Conservation (phyloP, 2,329 filamentous ascomycete species). For the Penicillium frequentans region DNA sequence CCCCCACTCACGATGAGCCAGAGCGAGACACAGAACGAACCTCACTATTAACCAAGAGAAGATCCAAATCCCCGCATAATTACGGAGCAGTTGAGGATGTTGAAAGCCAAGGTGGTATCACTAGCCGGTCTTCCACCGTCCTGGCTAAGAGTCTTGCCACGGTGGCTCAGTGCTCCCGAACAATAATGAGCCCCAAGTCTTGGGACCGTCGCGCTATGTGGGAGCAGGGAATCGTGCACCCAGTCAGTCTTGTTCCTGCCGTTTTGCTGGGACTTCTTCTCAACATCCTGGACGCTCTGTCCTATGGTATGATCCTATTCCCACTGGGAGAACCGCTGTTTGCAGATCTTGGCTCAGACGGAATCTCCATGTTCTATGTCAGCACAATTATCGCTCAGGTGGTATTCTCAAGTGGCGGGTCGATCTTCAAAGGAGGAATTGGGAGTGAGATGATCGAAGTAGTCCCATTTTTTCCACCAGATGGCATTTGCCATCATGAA, state of each 20-base stretch:
- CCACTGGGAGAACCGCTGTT: constrained; percentile 87
- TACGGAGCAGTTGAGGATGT: constrained; percentile 36
- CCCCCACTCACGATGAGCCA: constrained; percentile 22
- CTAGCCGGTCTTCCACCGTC: constrained; percentile 10
- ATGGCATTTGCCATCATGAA: constrained; percentile 89
- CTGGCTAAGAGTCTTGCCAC: constrained; percentile 19
- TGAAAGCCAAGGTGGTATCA: constrained; percentile 25
- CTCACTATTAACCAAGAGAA: constrained; percentile 33
- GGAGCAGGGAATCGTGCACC: constrained; percentile 63
- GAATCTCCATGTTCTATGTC: constrained; percentile 98
- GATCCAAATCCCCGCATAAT: constrained; percentile 26
- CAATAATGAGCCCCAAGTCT: constrained; percentile 60
- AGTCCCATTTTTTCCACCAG: constrained; percentile 95
- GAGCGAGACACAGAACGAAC: constrained; percentile 38
- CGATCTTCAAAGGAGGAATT: constrained; percentile 85
- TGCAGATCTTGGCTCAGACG: constrained; percentile 80
- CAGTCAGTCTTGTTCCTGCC: constrained; percentile 73
- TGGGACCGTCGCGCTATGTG: constrained; percentile 71
- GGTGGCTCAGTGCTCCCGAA: constrained; percentile 26
- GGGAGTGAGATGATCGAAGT: constrained; percentile 99
- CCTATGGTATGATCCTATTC: constrained; percentile 96
- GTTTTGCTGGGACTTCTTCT: constrained; percentile 85
- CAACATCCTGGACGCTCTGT: constrained; percentile 91
- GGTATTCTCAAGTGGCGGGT: constrained; percentile 79
- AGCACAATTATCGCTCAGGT: constrained; percentile 94